phyloP scores from a whole-genome alignment of 805 yeast species.

The Cyberlindnera amylophila region DNA sequence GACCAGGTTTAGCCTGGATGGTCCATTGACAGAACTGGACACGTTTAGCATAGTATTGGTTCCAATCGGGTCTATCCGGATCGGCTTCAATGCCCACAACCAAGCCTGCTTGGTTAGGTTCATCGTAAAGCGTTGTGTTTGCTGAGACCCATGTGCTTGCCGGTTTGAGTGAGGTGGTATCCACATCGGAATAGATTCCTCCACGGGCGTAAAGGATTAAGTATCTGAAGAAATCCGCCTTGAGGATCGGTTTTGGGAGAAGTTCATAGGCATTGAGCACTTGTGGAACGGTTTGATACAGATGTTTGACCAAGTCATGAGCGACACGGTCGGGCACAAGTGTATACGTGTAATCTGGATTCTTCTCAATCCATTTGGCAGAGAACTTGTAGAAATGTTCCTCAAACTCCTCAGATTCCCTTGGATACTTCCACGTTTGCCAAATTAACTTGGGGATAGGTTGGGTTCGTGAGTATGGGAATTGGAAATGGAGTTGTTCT shows the following conservation, averaged over 20 bases:
- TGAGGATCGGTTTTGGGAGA: conserved; percentile 77
- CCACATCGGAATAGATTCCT: conserved; percentile 90
- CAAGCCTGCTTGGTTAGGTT: conserved; percentile 54
- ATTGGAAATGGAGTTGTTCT: conserved; percentile 63
- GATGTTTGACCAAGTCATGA: conserved; percentile 46
- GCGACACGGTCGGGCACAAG: conserved; percentile 69
- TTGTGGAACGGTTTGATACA: conserved; percentile 70
- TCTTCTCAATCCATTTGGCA: conserved; percentile 59
- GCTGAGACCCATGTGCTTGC: conserved; percentile 71
- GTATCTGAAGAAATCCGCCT: conserved; percentile 93
- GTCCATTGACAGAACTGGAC: conserved; percentile 98
- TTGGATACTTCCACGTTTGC: conserved; percentile 89
- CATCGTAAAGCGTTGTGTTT: conserved; percentile 25
- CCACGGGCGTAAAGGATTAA: conserved; percentile 85
- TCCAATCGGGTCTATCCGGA: conserved; percentile 94
- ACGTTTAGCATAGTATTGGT: conserved; percentile 86
- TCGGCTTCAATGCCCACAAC: conserved; percentile 94
- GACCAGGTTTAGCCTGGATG: conserved; percentile 83
- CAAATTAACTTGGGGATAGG: conserved; percentile 78
- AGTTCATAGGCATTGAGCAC: conserved; percentile 69
- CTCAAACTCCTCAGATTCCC: conserved; percentile 55
- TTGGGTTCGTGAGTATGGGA: conserved; percentile 65
- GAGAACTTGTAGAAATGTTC: conserved; percentile 45
- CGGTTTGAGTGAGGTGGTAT: conserved; percentile 73
- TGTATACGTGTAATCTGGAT: conserved; percentile 66